Evolutionary conservation across 1,284 basidiomycete species (phyloP), one percentile per base, ranked within the genome.

Genomic region (Leccinum ambiguum): DNA sequence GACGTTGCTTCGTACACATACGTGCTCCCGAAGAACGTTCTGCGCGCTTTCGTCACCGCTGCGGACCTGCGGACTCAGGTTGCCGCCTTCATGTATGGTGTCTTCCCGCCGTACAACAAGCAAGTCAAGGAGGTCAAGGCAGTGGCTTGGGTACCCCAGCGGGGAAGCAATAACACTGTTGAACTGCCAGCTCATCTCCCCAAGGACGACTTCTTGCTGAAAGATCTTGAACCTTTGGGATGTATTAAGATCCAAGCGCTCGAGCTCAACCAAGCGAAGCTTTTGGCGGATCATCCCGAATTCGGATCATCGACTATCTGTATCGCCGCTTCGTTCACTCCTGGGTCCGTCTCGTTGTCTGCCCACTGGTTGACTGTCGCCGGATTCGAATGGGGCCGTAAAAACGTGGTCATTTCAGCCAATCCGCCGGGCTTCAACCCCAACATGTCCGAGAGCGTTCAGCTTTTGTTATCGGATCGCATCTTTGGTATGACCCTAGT

Each of bases 111-210:
- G 1, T 96, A 99, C 79, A 98, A 98, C 83, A 93, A 94, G 70
- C 95, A 97, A 77, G 97, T 99, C 70, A 98, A 98, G 81, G 97
- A 99, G 81, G 93, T 99, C 80, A 97, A 97, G 84, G 96, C 95
- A 21, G 84, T 99, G 58, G 96, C 89, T 10, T 97, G 96, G 92
- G 88, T 96, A 30, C 97, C 97, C 36, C 97, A 99, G 78, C 88
- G 96, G 58, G 97, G 97, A 58, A 96, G 92, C 74, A 97, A 98
- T 78, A 97, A 93, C 76, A 89, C 87, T 58, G 90, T 98, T 21
- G 95, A 98, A 76, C 82, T 98, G 54, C 96, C 96, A 10, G 78
- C 83, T 50, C 89, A 93, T 70, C 80, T 97, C 62, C 96, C 96
- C 16, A 90, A 92, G 77, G 95, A 97, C 74, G 96, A 98, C 74